These are phyloP conservation scores for Didymella lethalis DNA, from an alignment of 2,329 filamentous ascomycete species.

Conservation along the genomic window DNA sequence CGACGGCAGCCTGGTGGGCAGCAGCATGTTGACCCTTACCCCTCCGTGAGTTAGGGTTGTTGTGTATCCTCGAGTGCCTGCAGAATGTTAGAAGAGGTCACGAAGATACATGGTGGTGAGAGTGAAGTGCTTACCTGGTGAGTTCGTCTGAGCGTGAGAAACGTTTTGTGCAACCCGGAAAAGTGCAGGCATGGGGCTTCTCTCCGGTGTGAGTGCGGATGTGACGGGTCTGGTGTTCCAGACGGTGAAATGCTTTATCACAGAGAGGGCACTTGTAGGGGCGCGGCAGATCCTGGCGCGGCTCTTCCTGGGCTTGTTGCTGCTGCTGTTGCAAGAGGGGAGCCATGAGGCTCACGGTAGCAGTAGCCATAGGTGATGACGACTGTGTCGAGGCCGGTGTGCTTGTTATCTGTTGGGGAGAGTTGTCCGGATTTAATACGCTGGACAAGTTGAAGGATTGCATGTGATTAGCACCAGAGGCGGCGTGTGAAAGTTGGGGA, in stretches of 20 bases:
- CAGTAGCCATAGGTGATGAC: conserved; percentile 50
- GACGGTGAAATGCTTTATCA: conserved; percentile 97
- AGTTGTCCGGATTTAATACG: conserved; percentile 50
- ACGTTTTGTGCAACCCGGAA: conserved; percentile 94
- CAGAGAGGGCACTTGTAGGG: conserved; percentile 99
- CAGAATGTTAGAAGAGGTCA: conserved; percentile 17
- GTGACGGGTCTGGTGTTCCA: conserved; percentile 92
- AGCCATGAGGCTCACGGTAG: conserved; percentile 59
- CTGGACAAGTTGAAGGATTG: conserved; percentile 48
- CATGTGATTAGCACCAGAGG: conserved; percentile 51
- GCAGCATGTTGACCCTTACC: conserved; percentile 81
- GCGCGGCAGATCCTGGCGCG: conserved; percentile 84
- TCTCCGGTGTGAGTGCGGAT: conserved; percentile 98
- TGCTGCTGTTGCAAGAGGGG: conserved; percentile 65
- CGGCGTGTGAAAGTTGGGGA: conserved; percentile 48
- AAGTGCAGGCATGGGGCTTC: conserved; percentile 96
- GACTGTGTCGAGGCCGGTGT: conserved; percentile 23
- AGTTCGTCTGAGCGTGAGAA: conserved; percentile 97
- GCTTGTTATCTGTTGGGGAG: conserved; percentile 19
- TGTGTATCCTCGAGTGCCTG: conserved; percentile 96
- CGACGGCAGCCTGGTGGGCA: conserved; percentile 64
- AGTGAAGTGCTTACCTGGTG: conserved; percentile 59
- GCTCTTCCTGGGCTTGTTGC: conserved; percentile 56
- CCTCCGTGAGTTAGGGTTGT: conserved; percentile 94
- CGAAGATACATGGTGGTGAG: neutral